Percentiles rank a stretch among this genome's conserved stretches.
Evolutionary conservation across 2,329 filamentous ascomycete genomes (phyloP).

Genomic region (Aspergillus tubingensis): DNA sequence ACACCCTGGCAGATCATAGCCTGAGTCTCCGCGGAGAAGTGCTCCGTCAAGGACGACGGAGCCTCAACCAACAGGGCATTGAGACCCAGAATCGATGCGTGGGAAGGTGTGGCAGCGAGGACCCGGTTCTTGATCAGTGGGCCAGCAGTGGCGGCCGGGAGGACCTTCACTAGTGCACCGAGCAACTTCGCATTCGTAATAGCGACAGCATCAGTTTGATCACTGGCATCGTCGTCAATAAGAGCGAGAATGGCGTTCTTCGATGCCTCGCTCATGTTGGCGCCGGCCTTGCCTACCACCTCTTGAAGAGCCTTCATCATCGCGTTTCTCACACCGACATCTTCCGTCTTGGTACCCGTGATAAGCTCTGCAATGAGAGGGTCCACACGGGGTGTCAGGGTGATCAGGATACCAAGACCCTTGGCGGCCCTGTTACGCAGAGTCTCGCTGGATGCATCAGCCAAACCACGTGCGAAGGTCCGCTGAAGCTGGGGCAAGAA

Average conservation of each 20-base stretch:
- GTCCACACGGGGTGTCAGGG: constrained; percentile 90
- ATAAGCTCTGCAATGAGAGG: constrained; percentile 91
- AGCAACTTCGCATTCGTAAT: constrained; percentile 90
- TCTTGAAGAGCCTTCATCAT: constrained; percentile 98
- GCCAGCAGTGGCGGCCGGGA: constrained; percentile 69
- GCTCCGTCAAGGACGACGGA: constrained; percentile 66
- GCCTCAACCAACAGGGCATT: constrained; percentile 88
- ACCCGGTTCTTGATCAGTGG: constrained; percentile 70
- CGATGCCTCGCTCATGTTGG: constrained; percentile 91
- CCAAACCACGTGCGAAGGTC: constrained; percentile 94
- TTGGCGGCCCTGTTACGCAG: constrained; percentile 86
- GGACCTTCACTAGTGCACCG: constrained; percentile 83
- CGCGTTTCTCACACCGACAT: constrained; percentile 83
- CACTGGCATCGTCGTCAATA: constrained; percentile 81
- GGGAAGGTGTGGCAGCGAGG: constrained; percentile 73
- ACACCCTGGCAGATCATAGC: constrained; percentile 80
- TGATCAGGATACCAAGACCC: constrained; percentile 92
- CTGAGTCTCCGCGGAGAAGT: constrained; percentile 72
- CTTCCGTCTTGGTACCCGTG: constrained; percentile 88
- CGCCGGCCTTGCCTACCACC: constrained; percentile 90
- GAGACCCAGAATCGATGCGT: constrained; percentile 78
- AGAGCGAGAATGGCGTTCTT: constrained; percentile 81
- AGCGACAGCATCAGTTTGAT: constrained; percentile 72
- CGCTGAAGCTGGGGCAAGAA: constrained; percentile 96
- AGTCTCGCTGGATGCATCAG: constrained; percentile 87